A percentile compares a stretch with the other conserved stretches of the same genome.
phyloP scores from a whole-genome alignment of 2,329 filamentous ascomycete genomes.

The Penicillium aurantiogriseum region DNA sequence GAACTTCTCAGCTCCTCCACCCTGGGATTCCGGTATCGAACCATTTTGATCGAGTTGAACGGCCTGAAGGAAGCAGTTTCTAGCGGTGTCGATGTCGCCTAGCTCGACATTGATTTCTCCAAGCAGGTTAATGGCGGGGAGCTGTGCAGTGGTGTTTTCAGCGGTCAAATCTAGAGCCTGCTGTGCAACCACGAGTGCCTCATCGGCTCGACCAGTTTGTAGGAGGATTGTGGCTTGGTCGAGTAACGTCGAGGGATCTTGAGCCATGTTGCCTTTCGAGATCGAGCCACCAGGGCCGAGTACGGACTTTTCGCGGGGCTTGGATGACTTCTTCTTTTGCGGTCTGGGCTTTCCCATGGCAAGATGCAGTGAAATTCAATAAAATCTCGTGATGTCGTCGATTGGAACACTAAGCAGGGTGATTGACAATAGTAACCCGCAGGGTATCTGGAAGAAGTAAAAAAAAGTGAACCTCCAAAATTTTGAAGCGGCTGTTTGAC shows the following conservation, averaged over 20 bases:
- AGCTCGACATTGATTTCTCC: conserved; percentile 80
- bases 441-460: conserved; percentile 6
- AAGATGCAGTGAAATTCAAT: conserved; percentile 7
- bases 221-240: conserved; percentile 56
- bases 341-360: conserved; percentile 55
- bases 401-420: neutral
- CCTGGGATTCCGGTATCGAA: conserved; percentile 64
- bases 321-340: conserved; percentile 45
- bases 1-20: conserved; percentile 90
- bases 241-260: conserved; percentile 56
- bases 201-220: conserved; percentile 58
- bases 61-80: conserved; percentile 69
- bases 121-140: conserved; percentile 68
- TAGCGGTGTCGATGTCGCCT: conserved; percentile 75
- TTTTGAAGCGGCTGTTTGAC: conserved; percentile 40
- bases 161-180: conserved; percentile 48
- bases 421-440: conserved; percentile 3
- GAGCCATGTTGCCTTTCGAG: conserved; percentile 46
- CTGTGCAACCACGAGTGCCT: conserved; percentile 55
- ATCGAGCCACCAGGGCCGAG: conserved; percentile 42
- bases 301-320: conserved; percentile 44
- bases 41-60: conserved; percentile 76
- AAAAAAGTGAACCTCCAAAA: conserved; percentile 30
- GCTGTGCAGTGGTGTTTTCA: conserved; percentile 37
- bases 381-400: neutral